Evolutionary conservation across 2,329 filamentous ascomycete species (phyloP), one percentile per base, ranked within the genome.

Genomic region (Aspergillus chevalieri): DNA sequence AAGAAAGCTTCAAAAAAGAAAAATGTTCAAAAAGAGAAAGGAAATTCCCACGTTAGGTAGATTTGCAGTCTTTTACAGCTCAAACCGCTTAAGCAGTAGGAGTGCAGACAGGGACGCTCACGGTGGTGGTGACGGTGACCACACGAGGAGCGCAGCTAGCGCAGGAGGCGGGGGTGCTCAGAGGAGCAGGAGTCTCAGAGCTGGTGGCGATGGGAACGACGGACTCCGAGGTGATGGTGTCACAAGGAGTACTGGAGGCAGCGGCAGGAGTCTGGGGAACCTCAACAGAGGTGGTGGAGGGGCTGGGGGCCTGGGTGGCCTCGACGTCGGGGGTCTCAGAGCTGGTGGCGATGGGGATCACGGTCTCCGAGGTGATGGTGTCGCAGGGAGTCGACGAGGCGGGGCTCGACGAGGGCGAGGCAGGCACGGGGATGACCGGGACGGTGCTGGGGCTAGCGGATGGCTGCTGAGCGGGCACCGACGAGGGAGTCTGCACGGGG

Each of bases 41-140:
- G 3, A 21, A 41, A 41, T 19, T 19, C 15, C 38, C 19, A 10
- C 38, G 17, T 41, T 12, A 39, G 17, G 17, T 19, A 17, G 10
- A 12, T 22, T 22, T n/a, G 19, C 22, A 41, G 38, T 19, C 38
- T 17, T 38, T 15, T 10, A 17, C 34, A n/a, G 2, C 34, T 15
- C 34, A 6, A 15, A 15, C 38, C 10, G 17, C 38, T 41, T 41
- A 41, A 21, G 38, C 38, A 22, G 38, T 19, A 21, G 38, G 38
- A 12, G 38, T 41, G 38, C 38, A 41, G 17, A 41, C 38, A 41
- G 38, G 61, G 49, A 65, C 59, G 44, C 57, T 65, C 41, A 61
- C 56, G 39, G 56, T 61, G 33, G 50, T 49, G 36, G 58, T 60
- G 43, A 62, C 51, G 45, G 58, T 64, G 50, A 61, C 43, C 36